Percentiles rank a stretch among this genome's conserved stretches.
These are phyloP conservation scores for Candida germanica DNA, from an alignment of 805 yeast genomes.

Conservation along the genomic window DNA sequence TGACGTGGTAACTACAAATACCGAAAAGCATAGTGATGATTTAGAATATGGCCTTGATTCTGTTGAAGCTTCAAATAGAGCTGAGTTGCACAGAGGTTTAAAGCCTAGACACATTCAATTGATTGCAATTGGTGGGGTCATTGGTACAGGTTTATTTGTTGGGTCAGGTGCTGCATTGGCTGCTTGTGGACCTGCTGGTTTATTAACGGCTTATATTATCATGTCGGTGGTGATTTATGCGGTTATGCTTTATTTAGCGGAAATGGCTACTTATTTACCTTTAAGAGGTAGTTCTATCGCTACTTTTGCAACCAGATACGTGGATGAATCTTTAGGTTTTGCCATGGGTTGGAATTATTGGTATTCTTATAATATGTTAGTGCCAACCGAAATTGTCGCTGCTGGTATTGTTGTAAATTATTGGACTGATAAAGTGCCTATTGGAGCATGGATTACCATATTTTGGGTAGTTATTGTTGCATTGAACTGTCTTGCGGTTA, in stretches of 20 bases:
- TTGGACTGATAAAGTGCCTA: constrained; percentile 31
- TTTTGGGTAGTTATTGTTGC: constrained; percentile 23
- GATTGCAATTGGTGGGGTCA: constrained; percentile 83
- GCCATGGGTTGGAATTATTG: constrained; percentile 40
- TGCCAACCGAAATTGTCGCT: constrained; percentile 38
- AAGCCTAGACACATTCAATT: constrained; percentile 57
- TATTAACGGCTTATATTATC: constrained; percentile 32
- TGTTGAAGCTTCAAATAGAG: constrained; percentile 2
- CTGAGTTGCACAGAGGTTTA: constrained; percentile 26
- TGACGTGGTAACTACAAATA: constrained; percentile 6
- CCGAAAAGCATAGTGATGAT: constrained; percentile 9
- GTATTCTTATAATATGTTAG: constrained; percentile 32
- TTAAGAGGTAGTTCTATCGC: constrained; percentile 12
- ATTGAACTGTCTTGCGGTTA: constrained; percentile 29
- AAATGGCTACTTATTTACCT: constrained; percentile 16
- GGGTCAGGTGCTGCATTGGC: constrained; percentile 34
- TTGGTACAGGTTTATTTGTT: constrained; percentile 67
- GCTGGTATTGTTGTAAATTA: constrained; percentile 34
- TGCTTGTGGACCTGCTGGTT: constrained; percentile 36
- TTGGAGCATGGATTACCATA: constrained; percentile 41
- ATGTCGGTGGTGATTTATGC: constrained; percentile 15
- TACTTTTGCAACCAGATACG: constrained; percentile 12
- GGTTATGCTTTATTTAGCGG: constrained; percentile 13
- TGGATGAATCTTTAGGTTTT: constrained; percentile 15
- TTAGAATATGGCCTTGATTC: constrained; percentile 3